phyloP scores from a whole-genome alignment of 1,284 basidiomycete species.

The Chiua sp. region DNA sequence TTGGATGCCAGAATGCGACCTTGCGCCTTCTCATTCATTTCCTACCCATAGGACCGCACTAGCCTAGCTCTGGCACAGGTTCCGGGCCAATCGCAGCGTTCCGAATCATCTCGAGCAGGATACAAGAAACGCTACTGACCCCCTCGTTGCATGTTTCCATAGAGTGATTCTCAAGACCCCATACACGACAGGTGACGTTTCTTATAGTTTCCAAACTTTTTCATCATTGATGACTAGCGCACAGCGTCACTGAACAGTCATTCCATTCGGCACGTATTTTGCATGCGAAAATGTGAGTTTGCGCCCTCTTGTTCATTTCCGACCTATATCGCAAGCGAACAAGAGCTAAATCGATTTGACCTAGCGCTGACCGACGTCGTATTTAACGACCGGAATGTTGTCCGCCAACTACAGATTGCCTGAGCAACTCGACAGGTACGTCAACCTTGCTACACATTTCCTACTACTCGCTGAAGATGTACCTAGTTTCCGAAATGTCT shows the following conservation, averaged over 20 bases:
- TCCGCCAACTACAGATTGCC: background rate
- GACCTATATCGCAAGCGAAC: background rate
- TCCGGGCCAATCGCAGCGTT: background rate
- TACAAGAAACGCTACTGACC: background rate
- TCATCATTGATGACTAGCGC: background rate
- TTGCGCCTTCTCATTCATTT: too few species aligned
- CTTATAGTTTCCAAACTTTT: background rate
- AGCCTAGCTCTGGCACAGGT: background rate
- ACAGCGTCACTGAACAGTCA: too few species aligned
- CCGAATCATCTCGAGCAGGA: background rate
- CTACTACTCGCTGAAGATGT: background rate
- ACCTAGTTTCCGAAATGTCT: constrained; percentile 15
- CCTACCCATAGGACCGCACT: too few species aligned
- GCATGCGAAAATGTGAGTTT: background rate
- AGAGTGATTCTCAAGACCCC: too few species aligned
- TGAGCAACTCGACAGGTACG: background rate
- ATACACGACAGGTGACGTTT: too few species aligned
- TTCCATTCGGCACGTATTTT: background rate
- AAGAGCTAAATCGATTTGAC: background rate
- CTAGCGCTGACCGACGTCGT: background rate
- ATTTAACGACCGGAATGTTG: background rate
- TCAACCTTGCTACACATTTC: background rate
- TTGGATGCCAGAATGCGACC: too few species aligned
- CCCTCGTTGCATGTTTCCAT: background rate
- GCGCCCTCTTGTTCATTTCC: background rate